phyloP scores from a whole-genome alignment of 2,329 filamentous ascomycete species.

The Lithohypha guttulata region DNA sequence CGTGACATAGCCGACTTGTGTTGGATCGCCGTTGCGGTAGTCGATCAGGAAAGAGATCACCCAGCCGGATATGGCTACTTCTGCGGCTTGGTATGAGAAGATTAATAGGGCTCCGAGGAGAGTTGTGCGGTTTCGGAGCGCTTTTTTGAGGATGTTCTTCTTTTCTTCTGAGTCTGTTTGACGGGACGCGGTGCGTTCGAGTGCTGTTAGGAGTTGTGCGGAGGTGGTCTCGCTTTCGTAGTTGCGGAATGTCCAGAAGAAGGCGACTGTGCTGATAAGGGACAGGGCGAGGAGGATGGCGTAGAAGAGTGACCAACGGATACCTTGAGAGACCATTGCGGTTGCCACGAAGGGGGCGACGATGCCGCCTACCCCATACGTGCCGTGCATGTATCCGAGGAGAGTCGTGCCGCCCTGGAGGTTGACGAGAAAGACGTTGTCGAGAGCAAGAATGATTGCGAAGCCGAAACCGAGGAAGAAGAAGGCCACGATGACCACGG shows the following conservation, averaged over 20 bases:
- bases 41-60: constrained; percentile 75
- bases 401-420: constrained; percentile 42
- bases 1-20: constrained; percentile 68
- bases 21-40: constrained; percentile 57
- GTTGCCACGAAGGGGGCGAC: constrained; percentile 64
- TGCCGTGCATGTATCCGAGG: constrained; percentile 30
- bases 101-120: constrained; percentile 70
- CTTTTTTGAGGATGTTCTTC: constrained; percentile 34
- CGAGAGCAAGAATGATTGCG: constrained; percentile 42
- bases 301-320: constrained; percentile 64
- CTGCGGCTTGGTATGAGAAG: constrained; percentile 75
- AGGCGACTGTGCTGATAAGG: constrained; percentile 45
- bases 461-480: constrained; percentile 50
- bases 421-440: constrained; percentile 47
- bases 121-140: constrained; percentile 47
- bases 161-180: constrained; percentile 25
- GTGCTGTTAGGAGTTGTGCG: constrained; percentile 31
- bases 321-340: constrained; percentile 51
- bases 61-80: constrained; percentile 78
- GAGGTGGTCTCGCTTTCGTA: constrained; percentile 54
- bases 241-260: constrained; percentile 56
- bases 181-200: constrained; percentile 33
- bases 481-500: constrained; percentile 55
- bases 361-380: constrained; percentile 50
- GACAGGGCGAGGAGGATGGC: constrained; percentile 52